Percentiles rank a stretch among this genome's conserved stretches.
phyloP scores from a whole-genome alignment of 106 monocot genomes.

The Dendrobium officinale region DNA sequence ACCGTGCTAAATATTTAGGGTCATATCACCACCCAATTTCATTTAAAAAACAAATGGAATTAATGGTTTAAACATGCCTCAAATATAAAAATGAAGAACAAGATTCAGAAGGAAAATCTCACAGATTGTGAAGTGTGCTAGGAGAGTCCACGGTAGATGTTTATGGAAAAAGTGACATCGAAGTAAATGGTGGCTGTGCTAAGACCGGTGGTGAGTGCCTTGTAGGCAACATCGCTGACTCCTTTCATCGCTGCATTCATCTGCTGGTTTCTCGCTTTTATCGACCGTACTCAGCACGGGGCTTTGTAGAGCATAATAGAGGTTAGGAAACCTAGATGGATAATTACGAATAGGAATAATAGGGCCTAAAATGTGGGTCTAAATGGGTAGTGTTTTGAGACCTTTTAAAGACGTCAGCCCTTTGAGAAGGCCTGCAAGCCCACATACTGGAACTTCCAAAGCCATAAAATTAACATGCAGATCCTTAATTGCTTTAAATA shows the following conservation, averaged over 20 bases:
- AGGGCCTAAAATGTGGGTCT: too few species aligned
- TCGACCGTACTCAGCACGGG: too few species aligned
- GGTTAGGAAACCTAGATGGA: too few species aligned
- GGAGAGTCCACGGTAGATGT: background rate
- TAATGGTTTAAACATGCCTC: background rate
- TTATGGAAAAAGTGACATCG: conserved; percentile 40
- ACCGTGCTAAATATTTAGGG: background rate
- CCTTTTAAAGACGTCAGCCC: too few species aligned
- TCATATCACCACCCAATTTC: background rate
- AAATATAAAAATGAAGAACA: background rate
- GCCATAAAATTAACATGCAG: too few species aligned
- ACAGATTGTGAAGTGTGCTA: conserved; percentile 71
- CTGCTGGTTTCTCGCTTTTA: background rate
- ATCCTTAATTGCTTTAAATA: too few species aligned
- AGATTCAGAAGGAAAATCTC: background rate
- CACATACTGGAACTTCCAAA: too few species aligned
- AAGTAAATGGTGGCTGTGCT: conserved; percentile 54
- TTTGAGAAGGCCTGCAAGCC: too few species aligned
- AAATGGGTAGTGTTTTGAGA: too few species aligned
- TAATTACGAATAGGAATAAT: too few species aligned
- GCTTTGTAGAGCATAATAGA: too few species aligned
- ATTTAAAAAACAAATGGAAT: background rate
- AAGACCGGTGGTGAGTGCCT: conserved; percentile 44
- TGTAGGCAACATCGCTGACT: conserved; percentile 48
- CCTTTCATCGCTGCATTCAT: conserved; percentile 10